Conservation (phyloP, 2,329 filamentous ascomycete species). For the Meredithiella fracta region DNA sequence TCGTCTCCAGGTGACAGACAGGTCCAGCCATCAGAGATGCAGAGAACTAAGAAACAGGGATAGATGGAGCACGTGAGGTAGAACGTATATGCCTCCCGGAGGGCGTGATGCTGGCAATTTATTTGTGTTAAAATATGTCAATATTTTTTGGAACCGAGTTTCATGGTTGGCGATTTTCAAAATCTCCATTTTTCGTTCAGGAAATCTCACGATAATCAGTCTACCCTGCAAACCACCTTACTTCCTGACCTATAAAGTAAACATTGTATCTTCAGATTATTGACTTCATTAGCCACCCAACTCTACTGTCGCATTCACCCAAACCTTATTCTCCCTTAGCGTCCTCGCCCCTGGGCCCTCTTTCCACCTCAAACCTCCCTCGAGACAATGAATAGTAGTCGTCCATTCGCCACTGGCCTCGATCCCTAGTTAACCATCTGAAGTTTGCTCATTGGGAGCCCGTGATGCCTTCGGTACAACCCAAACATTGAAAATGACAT, state of each 20-base stretch:
- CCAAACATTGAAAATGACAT: not conserved
- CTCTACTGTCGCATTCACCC: not conserved
- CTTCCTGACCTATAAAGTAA: no score
- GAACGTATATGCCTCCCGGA: no score
- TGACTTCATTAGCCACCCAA: not conserved
- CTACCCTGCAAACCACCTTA: no score
- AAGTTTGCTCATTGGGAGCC: not conserved
- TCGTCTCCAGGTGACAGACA: not conserved
- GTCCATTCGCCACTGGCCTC: not conserved
- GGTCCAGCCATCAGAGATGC: not conserved
- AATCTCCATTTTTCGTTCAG: no score
- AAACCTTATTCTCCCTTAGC: not conserved
- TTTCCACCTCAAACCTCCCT: not conserved
- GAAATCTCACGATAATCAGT: no score
- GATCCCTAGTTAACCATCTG: not conserved
- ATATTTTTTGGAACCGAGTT: no score
- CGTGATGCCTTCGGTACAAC: not conserved
- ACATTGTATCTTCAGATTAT: not conserved
- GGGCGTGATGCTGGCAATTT: no score
- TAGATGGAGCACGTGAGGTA: not conserved
- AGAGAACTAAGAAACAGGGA: not conserved
- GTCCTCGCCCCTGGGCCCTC: not conserved
- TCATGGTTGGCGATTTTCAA: no score
- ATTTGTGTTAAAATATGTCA: no score
- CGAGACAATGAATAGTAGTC: slow-evolving; percentile 4